Conservation (phyloP, 768 basidiomycete genomes). For the Boletus rubropictus region DNA sequence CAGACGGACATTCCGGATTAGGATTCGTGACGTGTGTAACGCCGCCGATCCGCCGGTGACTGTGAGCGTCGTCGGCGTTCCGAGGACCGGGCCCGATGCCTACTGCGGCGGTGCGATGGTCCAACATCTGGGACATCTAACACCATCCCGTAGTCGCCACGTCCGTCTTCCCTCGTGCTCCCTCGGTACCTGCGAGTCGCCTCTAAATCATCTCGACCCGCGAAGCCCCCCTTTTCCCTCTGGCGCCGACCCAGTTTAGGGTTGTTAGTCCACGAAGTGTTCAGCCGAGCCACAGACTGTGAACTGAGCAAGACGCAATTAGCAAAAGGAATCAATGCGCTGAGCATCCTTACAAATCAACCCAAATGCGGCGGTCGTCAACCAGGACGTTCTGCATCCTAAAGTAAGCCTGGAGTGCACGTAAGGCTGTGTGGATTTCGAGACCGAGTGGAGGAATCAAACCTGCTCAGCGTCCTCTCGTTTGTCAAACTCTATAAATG, state of each 20-base stretch:
- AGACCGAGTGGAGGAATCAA: slow-evolving; percentile 14
- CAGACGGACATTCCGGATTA: slow-evolving; percentile 5
- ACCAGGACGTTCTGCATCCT: slow-evolving; percentile 99
- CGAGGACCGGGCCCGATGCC: slow-evolving; percentile 40
- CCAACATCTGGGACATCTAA: slow-evolving; percentile 63
- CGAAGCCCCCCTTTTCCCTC: slow-evolving; percentile 46
- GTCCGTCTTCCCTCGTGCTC: slow-evolving; percentile 28
- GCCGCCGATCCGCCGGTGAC: slow-evolving; percentile 33
- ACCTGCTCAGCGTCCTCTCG: slow-evolving; percentile 92
- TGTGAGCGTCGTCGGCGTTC: slow-evolving; percentile 24
- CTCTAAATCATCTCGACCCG: slow-evolving; percentile 71
- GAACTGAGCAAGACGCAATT: slow-evolving; percentile 45
- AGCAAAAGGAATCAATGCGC: slow-evolving; percentile 8
- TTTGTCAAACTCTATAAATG: slow-evolving; percentile 97
- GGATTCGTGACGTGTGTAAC: slow-evolving; percentile 16
- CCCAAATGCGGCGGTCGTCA: slow-evolving; percentile 97
- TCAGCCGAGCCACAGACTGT: slow-evolving; percentile 89
- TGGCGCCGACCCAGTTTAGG: slow-evolving; percentile 46
- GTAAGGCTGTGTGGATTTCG: slow-evolving; percentile 3
- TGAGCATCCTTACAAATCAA: slow-evolving; percentile 77
- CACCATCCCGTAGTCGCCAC: slow-evolving; percentile 63
- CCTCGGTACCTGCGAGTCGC: slow-evolving; percentile 61
- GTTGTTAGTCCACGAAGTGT: slow-evolving; percentile 77
- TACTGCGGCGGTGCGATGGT: slow-evolving; percentile 38
- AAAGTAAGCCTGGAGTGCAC: slow-evolving; percentile 73